phyloP scores from a whole-genome alignment of 1,284 basidiomycete genomes.

The Sphaerobolus stellatus region DNA sequence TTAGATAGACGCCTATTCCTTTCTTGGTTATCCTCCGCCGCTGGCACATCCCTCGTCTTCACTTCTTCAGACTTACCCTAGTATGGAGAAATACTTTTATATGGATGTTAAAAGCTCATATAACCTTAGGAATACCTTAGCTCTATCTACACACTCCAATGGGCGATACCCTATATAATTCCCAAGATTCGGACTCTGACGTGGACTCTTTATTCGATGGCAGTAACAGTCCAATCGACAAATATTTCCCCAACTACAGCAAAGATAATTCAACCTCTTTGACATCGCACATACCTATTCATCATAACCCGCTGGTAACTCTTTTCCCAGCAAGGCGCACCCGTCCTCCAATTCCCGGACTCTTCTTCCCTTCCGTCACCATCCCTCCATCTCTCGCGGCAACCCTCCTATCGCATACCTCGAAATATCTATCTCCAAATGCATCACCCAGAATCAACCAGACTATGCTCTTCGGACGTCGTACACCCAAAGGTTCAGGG shows the following conservation, averaged over 20 bases:
- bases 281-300: not conserved
- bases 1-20: no score
- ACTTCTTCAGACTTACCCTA: no score
- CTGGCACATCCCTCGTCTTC: no score
- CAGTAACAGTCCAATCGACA: conserved; percentile 3
- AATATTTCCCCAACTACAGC: not conserved
- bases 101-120: no score
- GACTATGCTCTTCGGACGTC: conserved; percentile 74
- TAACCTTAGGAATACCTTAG: no score
- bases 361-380: conserved; percentile 57
- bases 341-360: conserved; percentile 58
- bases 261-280: not conserved
- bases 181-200: no score
- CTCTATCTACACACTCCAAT: no score
- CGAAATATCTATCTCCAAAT: conserved; percentile 48
- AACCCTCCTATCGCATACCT: conserved; percentile 52
- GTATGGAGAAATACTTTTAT: no score
- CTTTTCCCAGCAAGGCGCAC: conserved; percentile 26
- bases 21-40: no score
- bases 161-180: no score
- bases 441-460: conserved; percentile 52
- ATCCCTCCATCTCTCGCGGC: conserved; percentile 52
- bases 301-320: not conserved
- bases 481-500: conserved; percentile 31
- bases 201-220: conserved; percentile 11